Base-by-base conservation (phyloP, 345 rosid genomes). In the Bruguiera gymnorhiza region DNA sequence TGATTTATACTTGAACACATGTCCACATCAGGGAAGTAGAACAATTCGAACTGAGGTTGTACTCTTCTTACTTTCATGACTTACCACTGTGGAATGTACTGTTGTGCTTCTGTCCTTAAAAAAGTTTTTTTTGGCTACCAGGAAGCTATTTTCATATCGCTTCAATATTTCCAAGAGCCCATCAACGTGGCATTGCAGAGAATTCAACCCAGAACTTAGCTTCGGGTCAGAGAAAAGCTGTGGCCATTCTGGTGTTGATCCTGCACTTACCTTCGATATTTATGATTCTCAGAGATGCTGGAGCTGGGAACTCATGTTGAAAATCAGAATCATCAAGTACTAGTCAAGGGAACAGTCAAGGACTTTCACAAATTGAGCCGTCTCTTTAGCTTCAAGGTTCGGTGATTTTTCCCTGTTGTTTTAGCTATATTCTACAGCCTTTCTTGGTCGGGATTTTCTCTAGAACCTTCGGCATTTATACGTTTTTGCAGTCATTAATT, bases 11-110 rank as follows among this genome's bases (percentile, higher is more conserved):
- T 80, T 93, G 84, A 93, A 93, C 78, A 87, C 93, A 0, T 93
- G 97, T 71, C 93, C 97, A 13, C 84, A 81, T 78, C 98, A 90
- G 86, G 97, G 98, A 77, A 93, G 97, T 82, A 83, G 98, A 73
- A 90, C 97, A 26, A 93, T 93, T 65, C 88, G 97, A 64, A 82
- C 96, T 11, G 96, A 92, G 97, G 97, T 89, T 71, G 21, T 36
- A 46, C 34, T n/a, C 52, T 59, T 8, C 65, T 69, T 27, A 59
- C 50, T 65, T 58, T 34, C 34, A 30, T 21, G 66, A 24, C 60
- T 19, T 20, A 10, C 34, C 63, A 27, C 18, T 53, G 1, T 3
- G 23, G 50, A 21, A 51, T 6, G 21, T 57, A 31, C 67, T 30
- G 31, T 8, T n/a, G 15, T 37, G 18, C 51, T 8, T 43, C 31